Base-by-base conservation (phyloP, 2,329 filamentous ascomycete genomes). In the Fusarium fracticaudum region DNA sequence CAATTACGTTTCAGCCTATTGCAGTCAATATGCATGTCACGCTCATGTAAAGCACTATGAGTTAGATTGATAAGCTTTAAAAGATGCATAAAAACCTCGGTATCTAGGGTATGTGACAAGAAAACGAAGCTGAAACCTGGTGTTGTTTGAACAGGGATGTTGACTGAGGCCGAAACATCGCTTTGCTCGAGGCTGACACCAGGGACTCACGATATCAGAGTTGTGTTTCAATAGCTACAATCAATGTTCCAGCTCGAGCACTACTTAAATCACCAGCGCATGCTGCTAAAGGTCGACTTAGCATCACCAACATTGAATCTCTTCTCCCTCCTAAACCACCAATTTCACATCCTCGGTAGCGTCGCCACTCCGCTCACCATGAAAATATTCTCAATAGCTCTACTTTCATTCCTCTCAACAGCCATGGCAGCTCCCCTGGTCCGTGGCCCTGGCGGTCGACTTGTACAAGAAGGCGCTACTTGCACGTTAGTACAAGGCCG, bases 401-500 rank as follows among this genome's bases (percentile, higher is more conserved):
- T 47, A 0, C 26, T 72, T 6, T 48, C 45, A 9, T 31, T 72
- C 10, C 26, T 62, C 0, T 59, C 68, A 1, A 8, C 31, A 22
- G 63, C 33, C 4, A 18, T 63, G 6, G 68, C 63, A 9, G 57
- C 63, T 6, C 69, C 69, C 0, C 0, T 62, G 5, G 47, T 67
- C 8, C 35, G 51, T 4, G 69, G 69, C 3, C 69, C 69, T 1
- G 69, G 69, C 3, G 68, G 62, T n/a, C 57, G 69, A 1, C 38
- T 67, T 8, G 51, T 58, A 7, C 69, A 59, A 8, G 57, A 58
- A 38, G 69, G 69, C 4, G 41, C 67, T 2, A 10, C 10, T 1
- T 71, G 67, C 4, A 67, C 41, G 3, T 5, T 31, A 1, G 69
- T 72, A 2, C 68, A 72, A 22, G 69, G 69, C 12, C 44, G 63